Base-by-base conservation (phyloP, 805 yeast genomes). In the Komagataella pastoris region DNA sequence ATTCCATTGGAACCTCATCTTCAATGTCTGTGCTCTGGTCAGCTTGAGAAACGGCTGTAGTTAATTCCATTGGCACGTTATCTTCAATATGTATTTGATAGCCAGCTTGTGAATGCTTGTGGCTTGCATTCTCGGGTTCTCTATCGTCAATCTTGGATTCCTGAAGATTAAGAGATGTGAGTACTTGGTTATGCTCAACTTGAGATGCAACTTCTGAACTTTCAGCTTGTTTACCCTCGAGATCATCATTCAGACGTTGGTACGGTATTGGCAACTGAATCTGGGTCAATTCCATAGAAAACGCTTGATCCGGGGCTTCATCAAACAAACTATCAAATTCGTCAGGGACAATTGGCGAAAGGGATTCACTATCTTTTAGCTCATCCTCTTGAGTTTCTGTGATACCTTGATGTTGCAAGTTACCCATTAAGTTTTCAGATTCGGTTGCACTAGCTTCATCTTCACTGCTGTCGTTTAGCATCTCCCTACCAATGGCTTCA, bases 91-190 rank as follows among this genome's bases (percentile, higher is more conserved):
- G 12, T 44, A 10, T 17, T 17, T 7, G 12, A n/a, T 4, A 10
- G 12, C n/a, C 47, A n/a, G 19, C 47, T n/a, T 44, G 19, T 7
- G 7, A 55, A 14, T 53, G 50, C 17, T 54, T 53, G 45, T 54
- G 53, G 12, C 66, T 60, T 17, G 61, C 47, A n/a, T 63, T 65
- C 65, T 63, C 63, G 6, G 54, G 51, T 18, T 36, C 47, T 21
- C 56, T 59, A 17, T 55, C 58, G 2, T 54, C 56, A 17, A 24
- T 46, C 45, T 50, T 53, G 24, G 50, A 14, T 14, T 40, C 24
- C 12, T 24, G 6, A 49, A 14, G 7, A 17, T 14, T 12, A 49
- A 17, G 17, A 19, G 19, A 18, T 24, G 21, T 45, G 17, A 19
- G 44, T 17, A 49, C 6, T 45, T 45, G 51, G 6, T 49, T 43